Conservation (phyloP, 495 filamentous ascomycete genomes). For the Patellaria atrata region DNA sequence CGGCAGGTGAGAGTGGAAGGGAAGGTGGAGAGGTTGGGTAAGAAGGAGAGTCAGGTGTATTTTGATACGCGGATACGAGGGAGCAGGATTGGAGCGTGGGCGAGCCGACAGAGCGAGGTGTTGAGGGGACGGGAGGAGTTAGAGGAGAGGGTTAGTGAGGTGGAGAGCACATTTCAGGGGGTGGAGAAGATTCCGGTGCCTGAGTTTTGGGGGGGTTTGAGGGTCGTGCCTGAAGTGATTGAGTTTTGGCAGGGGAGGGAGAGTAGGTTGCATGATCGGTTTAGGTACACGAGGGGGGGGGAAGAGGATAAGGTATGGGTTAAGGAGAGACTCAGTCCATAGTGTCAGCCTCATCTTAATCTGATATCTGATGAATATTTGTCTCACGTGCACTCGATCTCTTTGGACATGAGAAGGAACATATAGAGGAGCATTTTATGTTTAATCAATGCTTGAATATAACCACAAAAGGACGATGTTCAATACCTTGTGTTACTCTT, state of each 20-base stretch:
- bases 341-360: too few species aligned
- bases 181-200: conserved; percentile 72
- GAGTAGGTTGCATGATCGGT: conserved; percentile 84
- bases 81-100: conserved; percentile 83
- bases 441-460: too few species aligned
- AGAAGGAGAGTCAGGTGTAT: conserved; percentile 72
- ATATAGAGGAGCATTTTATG: too few species aligned
- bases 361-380: too few species aligned
- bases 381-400: too few species aligned
- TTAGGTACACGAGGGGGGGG: conserved; percentile 54
- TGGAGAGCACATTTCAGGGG: conserved; percentile 57
- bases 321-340: conserved; percentile 17
- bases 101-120: conserved; percentile 71
- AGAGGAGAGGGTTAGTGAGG: conserved; percentile 53
- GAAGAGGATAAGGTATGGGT: conserved; percentile 25
- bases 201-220: conserved; percentile 80
- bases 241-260: conserved; percentile 93
- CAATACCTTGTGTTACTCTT: too few species aligned
- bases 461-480: too few species aligned
- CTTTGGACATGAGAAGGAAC: too few species aligned
- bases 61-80: conserved; percentile 69
- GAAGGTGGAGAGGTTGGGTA: conserved; percentile 44
- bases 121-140: conserved; percentile 48
- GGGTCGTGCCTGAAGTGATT: conserved; percentile 69
- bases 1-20: conserved; percentile 82